Percentiles rank a stretch among this genome's conserved stretches.
phyloP scores from a whole-genome alignment of 148 eudicot species.

The Bassia scoparia region DNA sequence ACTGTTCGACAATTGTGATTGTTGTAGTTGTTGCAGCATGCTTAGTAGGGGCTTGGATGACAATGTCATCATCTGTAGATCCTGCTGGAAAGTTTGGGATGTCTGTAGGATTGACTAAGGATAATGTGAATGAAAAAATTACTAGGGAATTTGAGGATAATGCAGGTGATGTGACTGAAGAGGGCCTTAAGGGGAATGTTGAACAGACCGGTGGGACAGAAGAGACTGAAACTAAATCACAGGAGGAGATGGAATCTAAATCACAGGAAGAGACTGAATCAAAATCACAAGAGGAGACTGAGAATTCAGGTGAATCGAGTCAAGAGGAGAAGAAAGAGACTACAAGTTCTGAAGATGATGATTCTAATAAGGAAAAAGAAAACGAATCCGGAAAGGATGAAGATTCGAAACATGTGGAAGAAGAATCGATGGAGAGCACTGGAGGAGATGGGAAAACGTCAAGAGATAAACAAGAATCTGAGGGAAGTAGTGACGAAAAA shows the following conservation, averaged over 20 bases:
- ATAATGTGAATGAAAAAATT: constrained; percentile 16
- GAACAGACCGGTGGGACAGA: constrained; percentile 19
- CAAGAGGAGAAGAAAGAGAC: constrained; percentile 25
- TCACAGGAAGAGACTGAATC: too few relatives aligned
- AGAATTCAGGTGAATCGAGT: constrained; percentile 21
- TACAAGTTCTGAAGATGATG: constrained; percentile 26
- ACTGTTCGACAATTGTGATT: constrained; percentile 34
- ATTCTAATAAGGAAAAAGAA: constrained; percentile 24
- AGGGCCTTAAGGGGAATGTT: constrained; percentile 30
- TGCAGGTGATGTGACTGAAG: constrained; percentile 33
- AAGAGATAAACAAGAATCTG: constrained; percentile 27
- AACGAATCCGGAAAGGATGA: constrained; percentile 27
- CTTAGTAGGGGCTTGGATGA: constrained; percentile 59
- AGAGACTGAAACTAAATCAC: constrained; percentile 26
- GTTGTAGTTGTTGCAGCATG: constrained; percentile 54
- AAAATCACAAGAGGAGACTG: constrained; percentile 15
- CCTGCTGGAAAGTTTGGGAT: constrained; percentile 21
- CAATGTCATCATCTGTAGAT: constrained; percentile 42
- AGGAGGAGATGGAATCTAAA: too few relatives aligned
- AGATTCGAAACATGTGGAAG: constrained; percentile 13
- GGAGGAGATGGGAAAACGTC: constrained; percentile 22
- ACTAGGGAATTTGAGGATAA: constrained; percentile 37
- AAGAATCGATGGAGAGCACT: not conserved
- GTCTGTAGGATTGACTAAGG: constrained; percentile 19
- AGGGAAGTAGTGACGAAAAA: constrained; percentile 21